Evolutionary conservation across 345 rosid species (phyloP).

Genomic region (Sonneratia alba): DNA sequence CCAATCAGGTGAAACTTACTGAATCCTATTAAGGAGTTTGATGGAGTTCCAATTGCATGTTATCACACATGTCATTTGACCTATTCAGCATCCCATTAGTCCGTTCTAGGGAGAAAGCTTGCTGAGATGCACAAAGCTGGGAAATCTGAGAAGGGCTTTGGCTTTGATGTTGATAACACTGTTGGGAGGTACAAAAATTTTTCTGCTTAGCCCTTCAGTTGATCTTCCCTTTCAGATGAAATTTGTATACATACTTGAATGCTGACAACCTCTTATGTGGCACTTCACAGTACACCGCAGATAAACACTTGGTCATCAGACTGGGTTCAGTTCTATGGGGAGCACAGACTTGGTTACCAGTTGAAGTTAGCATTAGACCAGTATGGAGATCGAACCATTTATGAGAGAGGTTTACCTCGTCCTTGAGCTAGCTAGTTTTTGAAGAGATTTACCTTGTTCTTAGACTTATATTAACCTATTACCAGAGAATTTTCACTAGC

Average conservation of each 20-base stretch:
- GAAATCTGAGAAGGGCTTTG: constrained; percentile 71
- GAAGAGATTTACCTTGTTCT: neutral
- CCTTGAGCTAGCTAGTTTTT: neutral
- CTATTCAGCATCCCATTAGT: constrained; percentile 29
- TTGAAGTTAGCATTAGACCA: constrained; percentile 59
- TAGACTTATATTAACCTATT: neutral
- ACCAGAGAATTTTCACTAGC: neutral
- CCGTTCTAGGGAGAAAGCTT: constrained; percentile 70
- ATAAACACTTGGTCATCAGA: constrained; percentile 79
- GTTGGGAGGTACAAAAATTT: constrained; percentile 60
- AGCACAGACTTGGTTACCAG: constrained; percentile 81
- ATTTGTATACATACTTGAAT: neutral
- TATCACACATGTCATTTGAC: neutral
- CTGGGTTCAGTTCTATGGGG: constrained; percentile 84
- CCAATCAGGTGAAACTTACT: constrained; percentile 56
- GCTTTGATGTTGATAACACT: constrained; percentile 84
- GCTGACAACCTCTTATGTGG: neutral
- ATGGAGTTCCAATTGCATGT: neutral
- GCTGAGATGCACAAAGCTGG: constrained; percentile 96
- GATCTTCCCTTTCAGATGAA: neutral
- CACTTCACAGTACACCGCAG: constrained; percentile 67
- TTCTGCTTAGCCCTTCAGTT: no score
- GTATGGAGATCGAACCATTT: constrained; percentile 63
- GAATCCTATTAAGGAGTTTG: constrained; percentile 1
- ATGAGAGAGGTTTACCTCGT: constrained; percentile 50